Conservation (phyloP, 441 rosid genomes). For the Biscutella laevigata region DNA sequence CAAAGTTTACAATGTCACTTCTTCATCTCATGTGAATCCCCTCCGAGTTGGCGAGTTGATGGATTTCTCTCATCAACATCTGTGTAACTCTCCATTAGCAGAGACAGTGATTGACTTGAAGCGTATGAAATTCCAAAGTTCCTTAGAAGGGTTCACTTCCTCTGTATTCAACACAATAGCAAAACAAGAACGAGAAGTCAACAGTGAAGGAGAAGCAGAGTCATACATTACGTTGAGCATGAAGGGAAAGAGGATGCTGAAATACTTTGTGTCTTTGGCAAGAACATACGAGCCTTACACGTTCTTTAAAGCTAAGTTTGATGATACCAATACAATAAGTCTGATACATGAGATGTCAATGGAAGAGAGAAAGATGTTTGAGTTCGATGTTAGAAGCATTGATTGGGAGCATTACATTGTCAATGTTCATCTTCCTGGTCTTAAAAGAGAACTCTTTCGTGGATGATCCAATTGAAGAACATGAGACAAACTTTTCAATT, state of each 20-base stretch:
- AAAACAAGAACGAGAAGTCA: background rate
- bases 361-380: slow-evolving; percentile 26
- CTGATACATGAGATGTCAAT: slow-evolving; percentile 24
- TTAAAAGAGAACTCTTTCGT: slow-evolving; percentile 5
- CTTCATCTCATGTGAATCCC: slow-evolving; percentile 29
- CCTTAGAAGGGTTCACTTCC: slow-evolving; percentile 17
- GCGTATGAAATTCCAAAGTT: slow-evolving; percentile 23
- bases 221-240: background rate
- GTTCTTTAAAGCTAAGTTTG: slow-evolving; percentile 27
- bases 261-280: slow-evolving; percentile 11
- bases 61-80: slow-evolving; percentile 15
- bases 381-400: slow-evolving; percentile 18
- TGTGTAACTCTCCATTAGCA: slow-evolving; percentile 23
- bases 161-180: background rate
- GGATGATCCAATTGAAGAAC: background rate
- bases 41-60: slow-evolving; percentile 20
- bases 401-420: slow-evolving; percentile 30
- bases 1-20: slow-evolving; percentile 31
- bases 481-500: too few species aligned
- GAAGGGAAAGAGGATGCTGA: slow-evolving; percentile 8
- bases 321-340: slow-evolving; percentile 20
- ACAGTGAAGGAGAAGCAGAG: background rate
- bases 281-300: slow-evolving; percentile 16
- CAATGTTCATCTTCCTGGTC: slow-evolving; percentile 30
- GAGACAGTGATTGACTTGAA: slow-evolving; percentile 13